Base-by-base conservation (phyloP, 2,329 filamentous ascomycete genomes). In the Tolypocladium tropicale region DNA sequence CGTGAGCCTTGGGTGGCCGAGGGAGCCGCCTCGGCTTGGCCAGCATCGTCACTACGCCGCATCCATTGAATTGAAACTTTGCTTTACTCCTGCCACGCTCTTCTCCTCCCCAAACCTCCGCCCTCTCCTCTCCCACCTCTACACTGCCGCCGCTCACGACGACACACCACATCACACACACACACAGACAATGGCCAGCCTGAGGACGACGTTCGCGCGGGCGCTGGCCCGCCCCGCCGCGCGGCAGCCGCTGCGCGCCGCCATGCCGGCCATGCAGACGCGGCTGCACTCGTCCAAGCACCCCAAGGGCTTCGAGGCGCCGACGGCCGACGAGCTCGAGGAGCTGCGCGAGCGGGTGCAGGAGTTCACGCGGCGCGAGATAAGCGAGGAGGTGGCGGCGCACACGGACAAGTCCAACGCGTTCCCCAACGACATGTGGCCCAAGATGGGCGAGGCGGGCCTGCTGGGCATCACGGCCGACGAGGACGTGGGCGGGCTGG, bases 401-500 rank as follows among this genome's bases (percentile, higher is more conserved):
- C 77, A 77, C 56, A 95, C 91, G n/a, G 93, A 99, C 75, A 82
- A 82, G 67, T 79, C 79, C 67, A 97, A 97, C 79, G 84, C 83
- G 52, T 99, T 99, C 71, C 94, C 94, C 4, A 80, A 83, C 53
- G 84, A 88, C 7, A 93, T 99, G 87, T 99, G 94, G 94, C 78
- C 80, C 70, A 96, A 96, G 74, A 78, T 99, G 53, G 94, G 94
- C 59, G 88, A 91, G 61, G 94, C 94, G 36, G 94, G 89, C 7
- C 88, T 97, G 63, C 80, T 97, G 32, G 94, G 94, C 57, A 89
- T 96, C 65, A 97, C 94, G 10, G 94, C 90, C 21, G 90, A 96
- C 66, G 91, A 96, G 73, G 87, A 90, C 56, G 90, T 94, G 54
- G 94, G 94, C 39, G 94, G 93, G 2, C 73, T 97, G 50, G 89